These are phyloP conservation scores for Alternaria dauci DNA, from an alignment of 2,329 filamentous ascomycete genomes.

Conservation along the genomic window DNA sequence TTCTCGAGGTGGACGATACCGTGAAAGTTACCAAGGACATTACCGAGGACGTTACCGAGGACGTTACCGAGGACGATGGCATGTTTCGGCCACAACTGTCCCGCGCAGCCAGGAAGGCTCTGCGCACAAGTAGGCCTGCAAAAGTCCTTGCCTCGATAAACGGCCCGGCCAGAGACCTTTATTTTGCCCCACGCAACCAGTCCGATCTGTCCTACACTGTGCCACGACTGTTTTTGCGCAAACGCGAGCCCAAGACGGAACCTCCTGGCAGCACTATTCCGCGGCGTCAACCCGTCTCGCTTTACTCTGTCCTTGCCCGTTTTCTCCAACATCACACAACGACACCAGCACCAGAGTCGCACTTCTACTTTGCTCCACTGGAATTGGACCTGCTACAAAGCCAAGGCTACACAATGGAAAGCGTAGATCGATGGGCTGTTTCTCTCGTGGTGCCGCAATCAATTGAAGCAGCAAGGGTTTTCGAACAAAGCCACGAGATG, in stretches of 20 bases:
- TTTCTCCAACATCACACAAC: conserved; percentile 30
- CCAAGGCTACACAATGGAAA: conserved; percentile 24
- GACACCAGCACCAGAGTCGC: conserved; percentile 5
- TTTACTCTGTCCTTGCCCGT: conserved; percentile 41
- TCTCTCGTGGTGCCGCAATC: conserved; percentile 31
- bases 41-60: not conserved
- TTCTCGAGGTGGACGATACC: not conserved
- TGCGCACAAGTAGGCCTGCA: conserved; percentile 31
- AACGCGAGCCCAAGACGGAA: not conserved
- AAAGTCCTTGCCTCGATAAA: conserved; percentile 32
- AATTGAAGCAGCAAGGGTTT: conserved; percentile 27
- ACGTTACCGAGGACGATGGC: not conserved
- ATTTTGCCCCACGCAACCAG: conserved; percentile 20
- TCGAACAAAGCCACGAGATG: conserved; percentile 17
- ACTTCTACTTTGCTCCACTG: conserved; percentile 21
- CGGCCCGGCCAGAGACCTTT: conserved; percentile 27
- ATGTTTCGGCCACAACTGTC: conserved; percentile 24
- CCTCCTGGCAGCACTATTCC: not conserved
- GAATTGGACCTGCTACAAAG: conserved; percentile 33
- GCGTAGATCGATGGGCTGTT: conserved; percentile 37
- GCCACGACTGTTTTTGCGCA: conserved; percentile 1
- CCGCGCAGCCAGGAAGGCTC: conserved; percentile 25
- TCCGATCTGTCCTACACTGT: conserved; percentile 25
- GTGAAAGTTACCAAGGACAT: not conserved
- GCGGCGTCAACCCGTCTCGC: conserved; percentile 22